Base-by-base conservation (phyloP, 164 flowering plant genomes). In the Cinnamomum micranthum region DNA sequence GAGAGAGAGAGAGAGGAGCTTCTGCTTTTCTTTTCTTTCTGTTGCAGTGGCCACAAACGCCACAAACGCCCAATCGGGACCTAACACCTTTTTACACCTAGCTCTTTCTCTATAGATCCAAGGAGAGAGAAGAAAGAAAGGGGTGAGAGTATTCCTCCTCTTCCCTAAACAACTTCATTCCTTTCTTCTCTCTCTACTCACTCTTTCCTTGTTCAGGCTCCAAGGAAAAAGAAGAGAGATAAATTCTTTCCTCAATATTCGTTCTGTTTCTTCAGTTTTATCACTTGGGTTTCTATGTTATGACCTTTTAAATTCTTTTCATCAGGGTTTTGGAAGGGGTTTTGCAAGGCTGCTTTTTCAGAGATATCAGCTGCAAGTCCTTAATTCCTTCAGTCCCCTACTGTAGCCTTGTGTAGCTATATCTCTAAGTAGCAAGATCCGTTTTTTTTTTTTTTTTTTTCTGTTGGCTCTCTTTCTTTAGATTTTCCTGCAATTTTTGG, bases 41-140 rank as follows among this genome's bases (percentile, higher is more conserved):
- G 68, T 78, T 73, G 82, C 77, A 73, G 79, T 74, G 72, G 33
- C 77, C 73, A 74, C 79, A 80, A 65, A 73, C 78, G 22, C 76
- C 78, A 69, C 71, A 47, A 15, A 17, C 80, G 62, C 41, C 80
- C 83, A 81, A 78, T 78, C 77, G 72, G 72, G 73, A 33, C 71
- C 58, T 55, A 69, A 51, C 63, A 67, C 77, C 72, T 74, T 77
- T 41, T 62, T 25, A n/a, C 47, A 6, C 60, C 60, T 20, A 55
- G 60, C 55, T 12, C 55, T 50, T 65, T 58, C 27, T 12, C 71
- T 31, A 65, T 52, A 17, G 47, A 62, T 64, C 67, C 65, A 10
- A 52, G 63, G 50, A 28, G 74, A 33, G 64, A 68, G 11, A 23
- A 31, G 50, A 28, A 51, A 19, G 20, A 60, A 24, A 68, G 55